Percentiles rank a stretch among this genome's conserved stretches.
These are phyloP conservation scores for Lomentospora prolificans DNA, from an alignment of 2,329 filamentous ascomycete species.

Conservation along the genomic window DNA sequence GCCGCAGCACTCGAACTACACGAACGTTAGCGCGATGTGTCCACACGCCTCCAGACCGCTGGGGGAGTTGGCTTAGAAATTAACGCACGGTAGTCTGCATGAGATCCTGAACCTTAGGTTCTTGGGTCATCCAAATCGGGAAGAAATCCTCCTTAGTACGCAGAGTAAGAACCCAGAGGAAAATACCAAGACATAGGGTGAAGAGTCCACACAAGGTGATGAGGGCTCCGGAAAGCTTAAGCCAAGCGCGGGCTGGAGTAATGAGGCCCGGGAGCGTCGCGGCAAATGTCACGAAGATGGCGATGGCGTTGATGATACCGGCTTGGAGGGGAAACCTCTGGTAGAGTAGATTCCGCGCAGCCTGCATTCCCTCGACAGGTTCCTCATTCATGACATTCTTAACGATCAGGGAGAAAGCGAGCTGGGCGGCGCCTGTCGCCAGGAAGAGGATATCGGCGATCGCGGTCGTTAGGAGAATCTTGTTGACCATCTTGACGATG, in stretches of 20 bases:
- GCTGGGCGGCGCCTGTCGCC: slow-evolving; percentile 40
- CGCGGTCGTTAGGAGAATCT: slow-evolving; percentile 40
- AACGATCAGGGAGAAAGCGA: slow-evolving; percentile 46
- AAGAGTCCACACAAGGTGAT: slow-evolving; percentile 52
- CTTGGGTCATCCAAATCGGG: slow-evolving; percentile 49
- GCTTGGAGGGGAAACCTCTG: slow-evolving; percentile 44
- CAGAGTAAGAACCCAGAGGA: slow-evolving; percentile 66
- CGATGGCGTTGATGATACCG: slow-evolving; percentile 60
- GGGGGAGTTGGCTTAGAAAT: no score
- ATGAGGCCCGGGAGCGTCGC: slow-evolving; percentile 62
- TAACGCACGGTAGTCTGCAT: slow-evolving; percentile 57
- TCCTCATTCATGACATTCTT: slow-evolving; percentile 32
- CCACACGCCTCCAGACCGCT: no score
- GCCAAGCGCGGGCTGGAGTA: slow-evolving; percentile 56
- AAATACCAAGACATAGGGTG: slow-evolving; percentile 55
- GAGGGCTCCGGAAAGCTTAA: slow-evolving; percentile 60
- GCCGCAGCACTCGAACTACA: slow-evolving; percentile 69
- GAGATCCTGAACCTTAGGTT: slow-evolving; percentile 49
- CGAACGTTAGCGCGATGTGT: no score
- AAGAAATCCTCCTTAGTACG: slow-evolving; percentile 53
- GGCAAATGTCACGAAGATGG: slow-evolving; percentile 62
- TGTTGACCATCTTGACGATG: slow-evolving; percentile 37
- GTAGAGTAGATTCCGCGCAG: slow-evolving; percentile 42
- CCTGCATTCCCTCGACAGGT: slow-evolving; percentile 35
- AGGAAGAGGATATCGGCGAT: slow-evolving; percentile 41